A percentile compares a stretch with the other conserved stretches of the same genome.
Evolutionary conservation across 1,284 basidiomycete genomes (phyloP).

Genomic region (Moesziomyces antarcticus): DNA sequence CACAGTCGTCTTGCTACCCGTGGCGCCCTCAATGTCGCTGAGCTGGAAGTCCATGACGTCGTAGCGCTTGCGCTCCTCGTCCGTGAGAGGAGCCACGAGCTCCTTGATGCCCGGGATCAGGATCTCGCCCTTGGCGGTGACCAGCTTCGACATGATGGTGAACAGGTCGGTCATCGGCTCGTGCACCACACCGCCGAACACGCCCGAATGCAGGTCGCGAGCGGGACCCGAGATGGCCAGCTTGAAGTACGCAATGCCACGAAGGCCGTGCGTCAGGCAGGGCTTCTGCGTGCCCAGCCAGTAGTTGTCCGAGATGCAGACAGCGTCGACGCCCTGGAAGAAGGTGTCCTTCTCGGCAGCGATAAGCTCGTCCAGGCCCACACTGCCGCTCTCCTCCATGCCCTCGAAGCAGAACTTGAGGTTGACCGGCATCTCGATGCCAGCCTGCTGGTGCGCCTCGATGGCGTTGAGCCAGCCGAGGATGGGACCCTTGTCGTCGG

Average conservation of each 20-base stretch:
- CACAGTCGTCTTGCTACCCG: slow-evolving; percentile 81
- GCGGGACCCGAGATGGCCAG: slow-evolving; percentile 84
- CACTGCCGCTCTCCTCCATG: slow-evolving; percentile 97
- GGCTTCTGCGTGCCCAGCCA: slow-evolving; percentile 69
- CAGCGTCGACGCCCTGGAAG: slow-evolving; percentile 91
- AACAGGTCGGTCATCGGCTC: slow-evolving; percentile 76
- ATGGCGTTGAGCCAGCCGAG: slow-evolving; percentile 95
- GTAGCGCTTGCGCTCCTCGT: slow-evolving; percentile 77
- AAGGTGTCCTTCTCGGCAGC: slow-evolving; percentile 81
- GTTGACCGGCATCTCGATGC: slow-evolving; percentile 88
- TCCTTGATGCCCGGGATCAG: slow-evolving; percentile 91
- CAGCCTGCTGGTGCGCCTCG: slow-evolving; percentile 82
- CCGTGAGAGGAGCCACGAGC: slow-evolving; percentile 81
- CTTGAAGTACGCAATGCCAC: slow-evolving; percentile 90
- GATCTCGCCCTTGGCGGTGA: slow-evolving; percentile 83
- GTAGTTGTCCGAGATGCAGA: slow-evolving; percentile 79
- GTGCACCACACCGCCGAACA: slow-evolving; percentile 69
- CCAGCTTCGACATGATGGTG: slow-evolving; percentile 77
- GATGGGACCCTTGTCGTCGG: slow-evolving; percentile 67
- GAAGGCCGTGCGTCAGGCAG: slow-evolving; percentile 70
- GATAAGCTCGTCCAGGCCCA: slow-evolving; percentile 92
- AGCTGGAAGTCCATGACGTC: slow-evolving; percentile 68
- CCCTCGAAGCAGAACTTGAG: slow-evolving; percentile 92
- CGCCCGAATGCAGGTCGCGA: slow-evolving; percentile 88
- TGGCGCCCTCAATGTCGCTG: slow-evolving; percentile 81